Conservation (phyloP, 176 grass and related monocot species). For the Bromus sterilis region DNA sequence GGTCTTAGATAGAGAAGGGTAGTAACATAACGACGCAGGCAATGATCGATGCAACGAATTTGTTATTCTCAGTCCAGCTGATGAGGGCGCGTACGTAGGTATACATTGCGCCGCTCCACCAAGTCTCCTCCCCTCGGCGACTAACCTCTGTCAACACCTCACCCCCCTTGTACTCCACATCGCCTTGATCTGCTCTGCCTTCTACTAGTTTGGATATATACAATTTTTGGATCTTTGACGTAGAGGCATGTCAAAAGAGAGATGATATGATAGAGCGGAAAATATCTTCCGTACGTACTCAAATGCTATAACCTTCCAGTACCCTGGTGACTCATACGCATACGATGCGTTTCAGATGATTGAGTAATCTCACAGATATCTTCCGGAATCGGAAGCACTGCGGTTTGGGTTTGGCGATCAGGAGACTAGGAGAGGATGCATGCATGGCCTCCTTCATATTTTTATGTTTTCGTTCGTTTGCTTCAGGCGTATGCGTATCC, state of each 20-base stretch:
- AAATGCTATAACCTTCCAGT: no score
- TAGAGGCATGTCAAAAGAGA: no score
- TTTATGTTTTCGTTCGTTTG: neutral
- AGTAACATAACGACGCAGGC: neutral
- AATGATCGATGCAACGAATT: neutral
- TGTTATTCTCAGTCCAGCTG: neutral
- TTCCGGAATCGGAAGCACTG: conserved; percentile 24
- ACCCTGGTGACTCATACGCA: no score
- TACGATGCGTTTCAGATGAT: no score
- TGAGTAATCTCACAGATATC: neutral
- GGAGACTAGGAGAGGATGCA: no score
- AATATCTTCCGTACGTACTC: no score
- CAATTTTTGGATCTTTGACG: no score
- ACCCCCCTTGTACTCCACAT: neutral
- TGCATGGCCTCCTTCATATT: neutral
- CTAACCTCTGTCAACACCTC: neutral
- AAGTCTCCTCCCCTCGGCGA: neutral
- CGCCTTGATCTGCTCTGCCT: neutral
- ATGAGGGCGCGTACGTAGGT: neutral
- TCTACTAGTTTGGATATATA: no score
- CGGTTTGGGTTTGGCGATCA: neutral
- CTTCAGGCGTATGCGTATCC: neutral
- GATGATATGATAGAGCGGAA: no score
- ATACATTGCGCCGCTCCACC: neutral
- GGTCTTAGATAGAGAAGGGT: neutral